Evolutionary conservation across 768 basidiomycete genomes (phyloP).

Genomic region (Mycena leptocephala): DNA sequence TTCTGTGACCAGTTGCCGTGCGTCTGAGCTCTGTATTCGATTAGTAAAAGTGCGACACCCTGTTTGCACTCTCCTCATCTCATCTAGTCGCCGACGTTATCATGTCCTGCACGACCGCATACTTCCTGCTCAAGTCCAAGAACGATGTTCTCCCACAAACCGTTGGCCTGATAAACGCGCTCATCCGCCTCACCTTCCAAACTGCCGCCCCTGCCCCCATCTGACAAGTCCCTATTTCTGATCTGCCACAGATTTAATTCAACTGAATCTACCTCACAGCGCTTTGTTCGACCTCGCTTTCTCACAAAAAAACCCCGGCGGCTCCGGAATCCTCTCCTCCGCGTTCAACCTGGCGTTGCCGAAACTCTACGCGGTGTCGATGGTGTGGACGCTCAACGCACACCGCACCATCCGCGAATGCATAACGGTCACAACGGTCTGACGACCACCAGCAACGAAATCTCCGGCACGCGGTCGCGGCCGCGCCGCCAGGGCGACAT

Average conservation of each 20-base stretch:
- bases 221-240: constrained; percentile 36
- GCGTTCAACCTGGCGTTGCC: background rate
- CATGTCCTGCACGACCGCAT: constrained; percentile 43
- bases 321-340: background rate
- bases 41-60: background rate
- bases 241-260: background rate
- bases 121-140: constrained; percentile 46
- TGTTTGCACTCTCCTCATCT: background rate
- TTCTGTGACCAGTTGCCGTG: constrained; percentile 41
- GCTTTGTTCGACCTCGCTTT: background rate
- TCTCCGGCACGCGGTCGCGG: constrained; percentile 22
- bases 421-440: constrained; percentile 6
- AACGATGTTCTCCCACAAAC: constrained; percentile 48
- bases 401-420: background rate
- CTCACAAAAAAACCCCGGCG: background rate
- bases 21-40: constrained; percentile 48
- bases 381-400: background rate
- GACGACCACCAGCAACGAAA: constrained; percentile 17
- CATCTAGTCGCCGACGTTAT: constrained; percentile 46
- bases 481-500: background rate
- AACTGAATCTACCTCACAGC: background rate
- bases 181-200: constrained; percentile 51
- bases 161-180: constrained; percentile 44
- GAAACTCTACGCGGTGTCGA: background rate
- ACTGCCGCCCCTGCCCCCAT: constrained; percentile 50